Conservation (phyloP, 2,329 filamentous ascomycete genomes). For the Exophiala xenobiotica region DNA sequence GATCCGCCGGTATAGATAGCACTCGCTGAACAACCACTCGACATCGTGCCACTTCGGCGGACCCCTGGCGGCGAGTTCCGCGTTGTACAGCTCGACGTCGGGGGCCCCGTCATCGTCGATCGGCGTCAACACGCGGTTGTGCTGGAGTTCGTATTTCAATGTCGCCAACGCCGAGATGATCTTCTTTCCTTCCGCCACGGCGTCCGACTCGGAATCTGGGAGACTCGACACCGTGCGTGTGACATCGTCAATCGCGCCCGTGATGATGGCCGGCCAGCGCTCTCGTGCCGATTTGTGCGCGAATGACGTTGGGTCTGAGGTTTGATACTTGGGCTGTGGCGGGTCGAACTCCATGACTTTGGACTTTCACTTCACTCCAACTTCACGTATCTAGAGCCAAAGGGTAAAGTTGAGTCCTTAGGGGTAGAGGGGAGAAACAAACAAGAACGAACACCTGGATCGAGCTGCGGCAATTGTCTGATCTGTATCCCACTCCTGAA, state of each 20-base stretch:
- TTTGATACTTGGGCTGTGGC: conserved; percentile 65
- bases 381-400: no score
- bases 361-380: no score
- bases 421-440: neutral
- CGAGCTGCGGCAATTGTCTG: no score
- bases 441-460: neutral
- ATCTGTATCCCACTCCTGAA: no score
- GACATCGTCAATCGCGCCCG: conserved; percentile 90
- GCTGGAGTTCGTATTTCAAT: conserved; percentile 93
- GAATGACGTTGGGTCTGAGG: conserved; percentile 81
- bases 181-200: conserved; percentile 76
- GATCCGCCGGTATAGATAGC: conserved; percentile 85
- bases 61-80: conserved; percentile 69
- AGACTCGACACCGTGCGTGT: conserved; percentile 58
- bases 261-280: conserved; percentile 93
- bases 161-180: conserved; percentile 76
- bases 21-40: conserved; percentile 89
- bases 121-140: conserved; percentile 69
- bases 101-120: conserved; percentile 67
- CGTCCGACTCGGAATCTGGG: conserved; percentile 60
- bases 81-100: conserved; percentile 80
- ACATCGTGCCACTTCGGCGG: conserved; percentile 68
- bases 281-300: conserved; percentile 80
- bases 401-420: no score
- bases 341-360: conserved; percentile 75